Evolutionary conservation across 176 grass and related monocot species (phyloP).

Genomic region (Chrysopogon serrulatus): DNA sequence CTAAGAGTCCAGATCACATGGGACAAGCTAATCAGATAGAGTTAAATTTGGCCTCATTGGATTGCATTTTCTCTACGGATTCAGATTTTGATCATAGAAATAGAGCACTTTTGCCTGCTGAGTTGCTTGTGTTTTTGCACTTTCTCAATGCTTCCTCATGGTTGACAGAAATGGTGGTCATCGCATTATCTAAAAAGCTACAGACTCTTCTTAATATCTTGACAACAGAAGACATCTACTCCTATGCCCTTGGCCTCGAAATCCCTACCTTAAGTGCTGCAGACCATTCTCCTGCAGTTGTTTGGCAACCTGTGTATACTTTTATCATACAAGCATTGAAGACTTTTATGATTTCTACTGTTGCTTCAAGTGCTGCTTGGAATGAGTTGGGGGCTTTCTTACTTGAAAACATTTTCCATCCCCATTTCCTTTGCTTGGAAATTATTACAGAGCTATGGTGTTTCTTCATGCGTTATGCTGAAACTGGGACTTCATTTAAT

Average conservation of each 20-base stretch:
- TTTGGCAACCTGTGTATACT: conserved; percentile 72
- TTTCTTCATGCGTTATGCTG: conserved; percentile 69
- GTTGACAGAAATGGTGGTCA: conserved; percentile 57
- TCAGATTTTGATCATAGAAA: conserved; percentile 46
- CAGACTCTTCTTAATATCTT: conserved; percentile 50
- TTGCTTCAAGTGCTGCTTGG: conserved; percentile 65
- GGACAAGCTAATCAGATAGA: conserved; percentile 31
- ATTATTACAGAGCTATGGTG: conserved; percentile 82
- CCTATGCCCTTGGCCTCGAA: conserved; percentile 69
- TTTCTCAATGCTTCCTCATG: conserved; percentile 56
- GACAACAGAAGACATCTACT: conserved; percentile 60
- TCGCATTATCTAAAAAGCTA: conserved; percentile 73
- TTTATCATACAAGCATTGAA: conserved; percentile 73
- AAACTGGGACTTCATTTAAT: conserved; percentile 41
- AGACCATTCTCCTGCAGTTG: conserved; percentile 42
- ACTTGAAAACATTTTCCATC: conserved; percentile 71
- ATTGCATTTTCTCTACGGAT: conserved; percentile 48
- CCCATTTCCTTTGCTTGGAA: conserved; percentile 79
- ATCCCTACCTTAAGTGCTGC: conserved; percentile 46
- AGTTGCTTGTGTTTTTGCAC: conserved; percentile 71
- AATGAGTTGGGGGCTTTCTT: conserved; percentile 65
- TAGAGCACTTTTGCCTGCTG: conserved; percentile 50
- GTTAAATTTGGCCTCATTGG: conserved; percentile 29
- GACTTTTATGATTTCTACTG: conserved; percentile 63
- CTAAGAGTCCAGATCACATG: conserved; percentile 12